Evolutionary conservation across 1,284 basidiomycete genomes (phyloP).

Genomic region (Cutaneotrichosporon curvatum): DNA sequence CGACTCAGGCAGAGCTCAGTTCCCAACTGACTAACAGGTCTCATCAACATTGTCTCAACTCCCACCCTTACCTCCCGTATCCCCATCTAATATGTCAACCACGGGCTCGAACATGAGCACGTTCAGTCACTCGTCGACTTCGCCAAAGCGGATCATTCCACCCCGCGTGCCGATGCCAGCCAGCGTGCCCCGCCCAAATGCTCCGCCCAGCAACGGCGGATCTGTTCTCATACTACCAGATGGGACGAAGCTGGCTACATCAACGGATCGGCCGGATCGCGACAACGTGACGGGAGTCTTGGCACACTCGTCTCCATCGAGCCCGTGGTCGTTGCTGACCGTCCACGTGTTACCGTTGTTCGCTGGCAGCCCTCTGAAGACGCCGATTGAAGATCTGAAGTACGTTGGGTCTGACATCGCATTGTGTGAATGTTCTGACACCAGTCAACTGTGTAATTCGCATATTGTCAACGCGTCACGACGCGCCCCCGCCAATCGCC

Average conservation of each 20-base stretch:
- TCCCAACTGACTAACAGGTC: conserved; percentile 21
- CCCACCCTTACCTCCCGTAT: conserved; percentile 35
- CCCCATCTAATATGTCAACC: conserved; percentile 20
- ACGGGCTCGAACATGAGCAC: conserved; percentile 11
- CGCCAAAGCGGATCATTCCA: not conserved
- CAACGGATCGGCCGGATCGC: conserved; percentile 2
- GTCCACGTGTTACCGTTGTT: conserved; percentile 82
- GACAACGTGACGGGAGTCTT: conserved; percentile 22
- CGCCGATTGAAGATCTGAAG: conserved; percentile 88
- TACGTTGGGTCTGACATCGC: conserved; percentile 16
- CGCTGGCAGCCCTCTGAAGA: conserved; percentile 80
- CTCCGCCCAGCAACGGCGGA: conserved; percentile 10
- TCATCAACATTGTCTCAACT: conserved; percentile 41
- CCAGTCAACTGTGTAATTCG: conserved; percentile 33
- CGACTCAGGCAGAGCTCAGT: not conserved
- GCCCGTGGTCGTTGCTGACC: conserved; percentile 72
- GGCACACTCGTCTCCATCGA: conserved; percentile 36
- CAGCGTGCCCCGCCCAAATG: conserved; percentile 7
- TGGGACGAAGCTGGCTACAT: conserved; percentile 29
- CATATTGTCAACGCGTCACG: conserved; percentile 39
- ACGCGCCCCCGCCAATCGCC: conserved; percentile 38
- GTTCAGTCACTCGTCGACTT: conserved; percentile 2
- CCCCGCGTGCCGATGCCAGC: not conserved
- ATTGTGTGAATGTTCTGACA: not conserved
- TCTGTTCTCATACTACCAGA: conserved; percentile 35